Percentiles rank a stretch among this genome's conserved stretches.
Conservation (phyloP, 148 eudicot genomes). For the Bassia scoparia region DNA sequence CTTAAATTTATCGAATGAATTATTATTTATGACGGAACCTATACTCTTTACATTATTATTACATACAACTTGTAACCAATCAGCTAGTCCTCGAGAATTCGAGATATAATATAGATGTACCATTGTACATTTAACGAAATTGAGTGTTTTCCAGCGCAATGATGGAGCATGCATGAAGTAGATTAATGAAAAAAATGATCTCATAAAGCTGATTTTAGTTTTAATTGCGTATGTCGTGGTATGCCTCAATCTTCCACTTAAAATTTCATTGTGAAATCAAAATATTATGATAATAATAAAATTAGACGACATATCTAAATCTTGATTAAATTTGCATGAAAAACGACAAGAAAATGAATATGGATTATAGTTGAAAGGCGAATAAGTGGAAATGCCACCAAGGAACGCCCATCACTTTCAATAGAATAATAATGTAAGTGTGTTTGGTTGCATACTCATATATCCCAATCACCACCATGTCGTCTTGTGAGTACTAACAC, state of each 20-base stretch:
- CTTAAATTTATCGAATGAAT: too few relatives aligned
- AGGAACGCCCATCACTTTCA: too few relatives aligned
- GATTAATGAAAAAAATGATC: conserved; percentile 10
- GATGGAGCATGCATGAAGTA: neutral
- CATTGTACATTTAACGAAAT: too few relatives aligned
- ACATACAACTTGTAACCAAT: too few relatives aligned
- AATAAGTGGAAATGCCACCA: conserved; percentile 25
- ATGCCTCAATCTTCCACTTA: conserved; percentile 20
- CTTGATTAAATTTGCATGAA: conserved; percentile 23
- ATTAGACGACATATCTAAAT: neutral
- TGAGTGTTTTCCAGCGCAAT: conserved; percentile 7
- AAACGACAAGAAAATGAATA: conserved; percentile 32
- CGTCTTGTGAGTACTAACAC: too few relatives aligned
- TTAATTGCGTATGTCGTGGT: conserved; percentile 20
- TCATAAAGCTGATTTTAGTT: conserved; percentile 8
- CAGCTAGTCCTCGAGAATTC: too few relatives aligned
- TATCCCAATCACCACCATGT: too few relatives aligned
- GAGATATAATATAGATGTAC: too few relatives aligned
- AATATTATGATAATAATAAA: neutral
- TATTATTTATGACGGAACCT: too few relatives aligned
- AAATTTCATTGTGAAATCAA: conserved; percentile 1
- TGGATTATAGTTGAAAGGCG: neutral
- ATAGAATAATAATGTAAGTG: too few relatives aligned
- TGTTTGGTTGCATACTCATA: too few relatives aligned
- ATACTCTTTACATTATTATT: too few relatives aligned